These are phyloP conservation scores for Brassica balearica DNA, from an alignment of 441 rosid genomes.

Conservation along the genomic window DNA sequence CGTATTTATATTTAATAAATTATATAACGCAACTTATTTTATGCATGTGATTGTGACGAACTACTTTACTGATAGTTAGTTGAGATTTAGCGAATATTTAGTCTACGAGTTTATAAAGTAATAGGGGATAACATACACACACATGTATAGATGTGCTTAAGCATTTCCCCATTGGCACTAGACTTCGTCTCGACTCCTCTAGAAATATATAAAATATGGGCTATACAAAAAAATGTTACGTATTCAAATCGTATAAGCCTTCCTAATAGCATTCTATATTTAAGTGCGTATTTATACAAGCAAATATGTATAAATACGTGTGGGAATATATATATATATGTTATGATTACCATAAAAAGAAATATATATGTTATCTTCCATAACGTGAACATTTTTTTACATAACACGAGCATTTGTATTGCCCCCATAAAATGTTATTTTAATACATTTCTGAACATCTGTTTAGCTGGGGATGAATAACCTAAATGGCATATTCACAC, in stretches of 20 bases:
- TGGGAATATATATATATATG: background rate
- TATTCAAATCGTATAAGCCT: background rate
- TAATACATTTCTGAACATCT: background rate
- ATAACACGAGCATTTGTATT: background rate
- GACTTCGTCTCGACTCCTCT: background rate
- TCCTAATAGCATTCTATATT: background rate
- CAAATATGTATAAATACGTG: slow-evolving; percentile 3
- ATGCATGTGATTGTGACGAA: slow-evolving; percentile 33
- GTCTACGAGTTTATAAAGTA: background rate
- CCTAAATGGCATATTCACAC: background rate
- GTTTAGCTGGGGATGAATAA: background rate
- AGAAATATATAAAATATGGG: background rate
- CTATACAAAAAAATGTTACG: background rate
- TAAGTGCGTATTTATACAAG: background rate
- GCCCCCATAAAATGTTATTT: background rate
- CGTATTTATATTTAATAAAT: background rate
- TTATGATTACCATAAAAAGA: background rate
- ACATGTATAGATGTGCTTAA: background rate
- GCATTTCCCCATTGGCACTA: background rate
- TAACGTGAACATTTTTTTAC: slow-evolving; percentile 2
- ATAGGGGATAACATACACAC: background rate
- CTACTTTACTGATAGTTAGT: slow-evolving; percentile 2
- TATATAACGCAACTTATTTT: background rate
- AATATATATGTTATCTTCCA: slow-evolving; percentile 5
- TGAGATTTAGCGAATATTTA: slow-evolving; percentile 23